Conservation (phyloP, 345 rosid genomes). For the rapeseed (Brassica napus) region DNA sequence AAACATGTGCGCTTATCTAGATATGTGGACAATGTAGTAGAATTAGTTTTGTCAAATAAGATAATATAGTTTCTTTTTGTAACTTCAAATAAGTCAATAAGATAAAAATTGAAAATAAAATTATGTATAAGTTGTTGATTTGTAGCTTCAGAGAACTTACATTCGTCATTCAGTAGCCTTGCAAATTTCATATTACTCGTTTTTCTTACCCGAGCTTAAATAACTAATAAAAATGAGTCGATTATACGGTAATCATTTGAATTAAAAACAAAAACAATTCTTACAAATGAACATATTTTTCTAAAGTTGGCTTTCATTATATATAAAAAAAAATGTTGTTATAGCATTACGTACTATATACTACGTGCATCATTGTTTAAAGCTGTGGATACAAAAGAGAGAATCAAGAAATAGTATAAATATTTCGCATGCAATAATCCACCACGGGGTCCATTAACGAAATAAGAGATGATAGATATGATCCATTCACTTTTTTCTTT, state of each 20-base stretch:
- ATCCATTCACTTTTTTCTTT: conserved; percentile 19
- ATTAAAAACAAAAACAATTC: not conserved
- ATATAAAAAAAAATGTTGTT: not conserved
- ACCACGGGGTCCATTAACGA: conserved; percentile 26
- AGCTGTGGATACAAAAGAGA: not conserved
- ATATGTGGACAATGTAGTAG: not conserved
- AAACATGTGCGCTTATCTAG: conserved; percentile 2
- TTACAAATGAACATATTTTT: not conserved
- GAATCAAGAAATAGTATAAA: not conserved
- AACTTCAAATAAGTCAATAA: not conserved
- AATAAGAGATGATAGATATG: conserved; percentile 13
- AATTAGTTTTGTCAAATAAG: not conserved
- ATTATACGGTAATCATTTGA: not conserved
- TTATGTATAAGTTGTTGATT: not conserved
- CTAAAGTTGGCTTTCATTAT: not conserved
- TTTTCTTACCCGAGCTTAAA: not conserved
- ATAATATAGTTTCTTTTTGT: not conserved
- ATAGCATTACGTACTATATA: not conserved
- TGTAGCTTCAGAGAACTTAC: not conserved
- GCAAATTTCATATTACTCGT: not conserved
- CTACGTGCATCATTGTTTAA: not conserved
- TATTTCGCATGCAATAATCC: conserved; percentile 11
- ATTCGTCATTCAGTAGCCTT: not conserved
- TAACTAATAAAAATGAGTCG: not conserved
- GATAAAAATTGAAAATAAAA: not conserved